A percentile compares a stretch with the other conserved stretches of the same genome.
Conservation (phyloP, 2,329 filamentous ascomycete species). For the Rhexocercosporidium sp. region DNA sequence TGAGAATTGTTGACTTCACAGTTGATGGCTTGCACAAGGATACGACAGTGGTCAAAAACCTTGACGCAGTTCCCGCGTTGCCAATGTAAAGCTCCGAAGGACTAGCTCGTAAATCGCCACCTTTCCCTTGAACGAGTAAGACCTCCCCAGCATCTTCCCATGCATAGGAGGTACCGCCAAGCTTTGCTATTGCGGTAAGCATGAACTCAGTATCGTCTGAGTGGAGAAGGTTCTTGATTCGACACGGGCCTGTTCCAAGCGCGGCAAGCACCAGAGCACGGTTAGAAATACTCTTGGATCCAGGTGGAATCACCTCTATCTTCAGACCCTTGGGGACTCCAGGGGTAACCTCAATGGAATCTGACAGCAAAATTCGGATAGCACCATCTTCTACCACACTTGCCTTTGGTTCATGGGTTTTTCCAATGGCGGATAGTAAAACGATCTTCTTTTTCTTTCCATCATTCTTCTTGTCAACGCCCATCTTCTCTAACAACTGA, state of each 20-base stretch:
- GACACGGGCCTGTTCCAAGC: constrained; percentile 82
- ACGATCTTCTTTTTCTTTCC: constrained; percentile 96
- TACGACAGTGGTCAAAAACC: constrained; percentile 91
- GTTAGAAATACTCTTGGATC: constrained; percentile 98
- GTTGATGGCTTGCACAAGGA: constrained; percentile 75
- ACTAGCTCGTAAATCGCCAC: constrained; percentile 81
- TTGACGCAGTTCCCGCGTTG: constrained; percentile 94
- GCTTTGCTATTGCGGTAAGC: constrained; percentile 85
- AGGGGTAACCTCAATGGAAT: constrained; percentile 75
- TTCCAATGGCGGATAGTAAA: constrained; percentile 86
- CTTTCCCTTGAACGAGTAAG: constrained; percentile 86
- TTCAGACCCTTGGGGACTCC: constrained; percentile 69
- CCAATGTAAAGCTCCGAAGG: constrained; percentile 84
- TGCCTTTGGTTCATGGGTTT: constrained; percentile 84
- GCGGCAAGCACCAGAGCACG: constrained; percentile 92
- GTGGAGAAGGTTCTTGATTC: constrained; percentile 89
- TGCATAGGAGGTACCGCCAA: constrained; percentile 85
- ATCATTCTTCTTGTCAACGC: constrained; percentile 98
- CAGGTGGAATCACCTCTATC: constrained; percentile 84
- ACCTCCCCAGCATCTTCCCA: constrained; percentile 97
- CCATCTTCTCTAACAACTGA: constrained; percentile 88
- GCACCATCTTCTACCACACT: constrained; percentile 86
- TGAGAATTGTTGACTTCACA: constrained; percentile 76
- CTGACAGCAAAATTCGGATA: constrained; percentile 82
- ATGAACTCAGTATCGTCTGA: constrained; percentile 98